Base-by-base conservation (phyloP, 257 asterid genomes). In the Solanum peruvianum region DNA sequence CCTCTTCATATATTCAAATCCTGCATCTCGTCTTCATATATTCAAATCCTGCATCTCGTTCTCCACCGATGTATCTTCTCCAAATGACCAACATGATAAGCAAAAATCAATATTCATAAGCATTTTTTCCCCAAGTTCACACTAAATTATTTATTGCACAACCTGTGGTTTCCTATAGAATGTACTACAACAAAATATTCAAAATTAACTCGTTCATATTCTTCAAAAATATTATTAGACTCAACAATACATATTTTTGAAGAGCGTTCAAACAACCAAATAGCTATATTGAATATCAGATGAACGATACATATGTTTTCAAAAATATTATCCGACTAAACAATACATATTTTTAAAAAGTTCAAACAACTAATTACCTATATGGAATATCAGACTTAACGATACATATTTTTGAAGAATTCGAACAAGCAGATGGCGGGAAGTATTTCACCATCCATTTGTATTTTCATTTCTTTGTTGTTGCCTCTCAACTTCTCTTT, bases 401-500 rank as follows among this genome's bases (percentile, higher is more conserved):
- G 2, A 0, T 3, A 21, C 1, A 58, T 13, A n/a, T 25, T 25
- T 64, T 25, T 11, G 4, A 25, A 64, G 35, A 25, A 2, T 25
- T 64, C 4, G 4, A 64, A 0, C 33, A n/a, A 64, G 0, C 0
- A 49, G 3, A 6, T 6, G 7, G 10, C 2, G 1, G 18, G 8
- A 52, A 52, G 10, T 52, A 18, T 23, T 10, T 76, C 86, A 89
- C 85, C 86, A 87, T 10, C 89, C 89, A 60, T 83, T 18, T 35
- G 41, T 21, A 44, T 11, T 4, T 3, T 71, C 27, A 11, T 33
- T 3, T 8, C 18, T 67, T 27, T 67, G 37, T 3, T 27, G 37
- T 82, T 25, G 37, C 21, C 89, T 45, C 5, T 89, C 88, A 12
- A 81, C 89, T 76, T 88, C 90, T 78, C 84, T 88, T 89, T 89